phyloP scores from a whole-genome alignment of 2,329 filamentous ascomycete species.

The Neurospora sp. region DNA sequence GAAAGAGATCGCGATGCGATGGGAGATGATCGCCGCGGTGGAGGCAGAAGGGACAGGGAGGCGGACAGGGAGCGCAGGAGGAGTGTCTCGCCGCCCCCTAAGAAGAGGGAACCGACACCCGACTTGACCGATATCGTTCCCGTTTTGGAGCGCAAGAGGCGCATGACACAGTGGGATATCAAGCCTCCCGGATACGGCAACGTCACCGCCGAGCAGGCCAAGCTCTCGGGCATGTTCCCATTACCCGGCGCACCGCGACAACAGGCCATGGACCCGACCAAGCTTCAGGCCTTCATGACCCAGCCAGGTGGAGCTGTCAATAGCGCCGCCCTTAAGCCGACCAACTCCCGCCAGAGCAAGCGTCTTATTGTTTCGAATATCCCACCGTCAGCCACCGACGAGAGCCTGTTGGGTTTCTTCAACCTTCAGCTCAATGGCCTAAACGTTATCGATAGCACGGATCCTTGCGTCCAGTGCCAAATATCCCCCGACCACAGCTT shows the following conservation, averaged over 20 bases:
- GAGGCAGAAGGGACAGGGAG: slow-evolving; percentile 28
- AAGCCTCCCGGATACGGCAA: slow-evolving; percentile 97
- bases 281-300: slow-evolving; percentile 91
- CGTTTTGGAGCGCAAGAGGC: slow-evolving; percentile 76
- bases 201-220: slow-evolving; percentile 95
- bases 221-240: slow-evolving; percentile 98
- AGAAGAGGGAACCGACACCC: slow-evolving; percentile 91
- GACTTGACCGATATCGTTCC: slow-evolving; percentile 83
- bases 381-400: slow-evolving; percentile 62
- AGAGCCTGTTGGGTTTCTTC: slow-evolving; percentile 74
- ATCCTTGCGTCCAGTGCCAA: slow-evolving; percentile 79
- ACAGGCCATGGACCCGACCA: slow-evolving; percentile 88
- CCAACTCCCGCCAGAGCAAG: slow-evolving; percentile 89
- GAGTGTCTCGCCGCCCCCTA: slow-evolving; percentile 70
- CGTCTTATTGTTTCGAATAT: slow-evolving; percentile 83
- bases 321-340: slow-evolving; percentile 77
- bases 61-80: slow-evolving; percentile 50
- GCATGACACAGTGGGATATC: slow-evolving; percentile 98
- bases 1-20: slow-evolving; percentile 9
- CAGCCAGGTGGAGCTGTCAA: slow-evolving; percentile 65
- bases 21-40: slow-evolving; percentile 32
- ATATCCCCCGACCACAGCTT: slow-evolving; percentile 71
- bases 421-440: slow-evolving; percentile 95
- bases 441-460: slow-evolving; percentile 74
- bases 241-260: slow-evolving; percentile 90